These are phyloP conservation scores for Penicillium cataractarum DNA, from an alignment of 495 filamentous ascomycete species.

Conservation along the genomic window DNA sequence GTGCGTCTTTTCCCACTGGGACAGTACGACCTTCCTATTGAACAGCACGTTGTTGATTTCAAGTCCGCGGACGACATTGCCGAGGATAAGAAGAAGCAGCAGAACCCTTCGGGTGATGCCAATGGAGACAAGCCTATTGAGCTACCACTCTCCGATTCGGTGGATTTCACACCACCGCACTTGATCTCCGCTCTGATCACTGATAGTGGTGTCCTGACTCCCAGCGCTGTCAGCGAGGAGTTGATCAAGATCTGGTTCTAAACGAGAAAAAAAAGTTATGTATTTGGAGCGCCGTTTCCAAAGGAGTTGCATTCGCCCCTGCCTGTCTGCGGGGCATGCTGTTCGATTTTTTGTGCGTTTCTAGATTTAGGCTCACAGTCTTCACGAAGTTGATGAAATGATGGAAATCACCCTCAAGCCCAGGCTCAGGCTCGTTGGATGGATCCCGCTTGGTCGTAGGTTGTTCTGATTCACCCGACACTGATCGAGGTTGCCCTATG, in stretches of 20 bases:
- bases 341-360: conserved; percentile 5
- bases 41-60: conserved; percentile 76
- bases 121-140: conserved; percentile 34
- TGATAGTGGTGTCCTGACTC: conserved; percentile 73
- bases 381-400: conserved; percentile 25
- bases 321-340: background rate
- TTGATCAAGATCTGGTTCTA: conserved; percentile 79
- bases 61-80: conserved; percentile 55
- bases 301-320: background rate
- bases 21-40: conserved; percentile 76
- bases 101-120: conserved; percentile 22
- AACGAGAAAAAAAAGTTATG: conserved; percentile 17
- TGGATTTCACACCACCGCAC: conserved; percentile 88
- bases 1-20: conserved; percentile 78
- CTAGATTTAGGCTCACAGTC: background rate
- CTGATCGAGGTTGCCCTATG: background rate
- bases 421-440: background rate
- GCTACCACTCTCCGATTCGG: conserved; percentile 53
- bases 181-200: conserved; percentile 81
- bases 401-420: conserved; percentile 10
- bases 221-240: conserved; percentile 77
- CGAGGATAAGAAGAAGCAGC: conserved; percentile 43
- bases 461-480: background rate
- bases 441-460: background rate
- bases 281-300: background rate